Conservation (phyloP, 2,329 filamentous ascomycete genomes). For the Sphaerulina populicola region DNA sequence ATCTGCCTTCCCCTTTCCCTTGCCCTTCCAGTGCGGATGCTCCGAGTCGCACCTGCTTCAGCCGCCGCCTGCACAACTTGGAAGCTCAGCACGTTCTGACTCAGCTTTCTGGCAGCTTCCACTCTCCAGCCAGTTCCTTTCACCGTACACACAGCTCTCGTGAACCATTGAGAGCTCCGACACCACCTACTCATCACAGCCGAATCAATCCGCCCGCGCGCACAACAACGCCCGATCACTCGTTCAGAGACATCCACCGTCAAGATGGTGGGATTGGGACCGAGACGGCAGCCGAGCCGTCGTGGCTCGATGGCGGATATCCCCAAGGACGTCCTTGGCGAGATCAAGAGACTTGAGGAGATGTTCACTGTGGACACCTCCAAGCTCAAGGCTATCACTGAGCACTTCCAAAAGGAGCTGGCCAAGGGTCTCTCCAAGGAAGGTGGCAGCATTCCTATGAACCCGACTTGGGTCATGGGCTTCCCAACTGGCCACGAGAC, state of each 20-base stretch:
- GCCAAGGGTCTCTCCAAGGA: constrained; percentile 80
- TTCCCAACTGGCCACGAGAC: constrained; percentile 81
- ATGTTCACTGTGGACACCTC: constrained; percentile 67
- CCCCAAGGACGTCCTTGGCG: constrained; percentile 69
- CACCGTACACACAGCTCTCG: not conserved
- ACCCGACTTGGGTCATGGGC: constrained; percentile 90
- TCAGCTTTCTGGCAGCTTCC: not conserved
- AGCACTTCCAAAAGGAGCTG: constrained; percentile 83
- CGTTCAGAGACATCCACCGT: constrained; percentile 15
- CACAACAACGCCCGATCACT: constrained; percentile 1
- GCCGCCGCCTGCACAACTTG: not conserved
- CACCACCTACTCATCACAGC: not conserved
- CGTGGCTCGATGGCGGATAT: constrained; percentile 86
- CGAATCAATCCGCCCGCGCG: not conserved
- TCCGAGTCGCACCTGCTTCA: not conserved
- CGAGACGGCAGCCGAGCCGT: constrained; percentile 57
- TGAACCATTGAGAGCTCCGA: not conserved
- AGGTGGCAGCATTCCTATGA: constrained; percentile 95
- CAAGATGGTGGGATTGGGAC: constrained; percentile 57
- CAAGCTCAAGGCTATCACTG: constrained; percentile 82
- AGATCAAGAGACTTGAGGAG: constrained; percentile 78
- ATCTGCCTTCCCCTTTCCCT: too few relatives aligned
- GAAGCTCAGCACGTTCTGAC: not conserved
- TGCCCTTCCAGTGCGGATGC: too few relatives aligned
- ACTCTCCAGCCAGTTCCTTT: not conserved